These are phyloP conservation scores for Neurospora sp. DNA, from an alignment of 495 filamentous ascomycete species.

Conservation along the genomic window DNA sequence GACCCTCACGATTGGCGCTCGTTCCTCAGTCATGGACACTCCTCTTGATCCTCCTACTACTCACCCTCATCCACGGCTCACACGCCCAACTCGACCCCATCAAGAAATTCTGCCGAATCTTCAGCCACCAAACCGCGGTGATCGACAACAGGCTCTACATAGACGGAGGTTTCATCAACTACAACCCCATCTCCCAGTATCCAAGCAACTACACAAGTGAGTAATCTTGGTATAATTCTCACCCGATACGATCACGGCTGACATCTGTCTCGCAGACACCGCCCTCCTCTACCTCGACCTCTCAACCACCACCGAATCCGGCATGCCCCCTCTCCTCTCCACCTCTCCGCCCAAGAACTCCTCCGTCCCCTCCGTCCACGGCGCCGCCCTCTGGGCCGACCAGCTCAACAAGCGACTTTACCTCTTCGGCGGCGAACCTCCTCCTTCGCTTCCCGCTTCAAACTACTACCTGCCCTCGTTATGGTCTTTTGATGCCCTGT, in stretches of 20 bases:
- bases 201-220: slow-evolving; percentile 39
- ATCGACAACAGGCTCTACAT: slow-evolving; percentile 43
- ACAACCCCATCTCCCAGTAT: slow-evolving; percentile 34
- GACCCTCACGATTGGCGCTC: background rate
- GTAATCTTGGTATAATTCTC: background rate
- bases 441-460: background rate
- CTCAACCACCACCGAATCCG: slow-evolving; percentile 19
- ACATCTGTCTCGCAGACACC: slow-evolving; percentile 20
- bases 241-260: background rate
- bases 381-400: slow-evolving; percentile 43
- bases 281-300: slow-evolving; percentile 41
- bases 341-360: slow-evolving; percentile 38
- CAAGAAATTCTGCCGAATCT: slow-evolving; percentile 41
- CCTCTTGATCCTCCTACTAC: background rate
- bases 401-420: slow-evolving; percentile 43
- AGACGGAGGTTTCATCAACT: slow-evolving; percentile 42
- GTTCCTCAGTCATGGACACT: background rate
- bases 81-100: slow-evolving; percentile 25
- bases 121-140: slow-evolving; percentile 40
- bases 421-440: slow-evolving; percentile 39
- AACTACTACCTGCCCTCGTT: slow-evolving; percentile 24
- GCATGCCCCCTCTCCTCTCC: slow-evolving; percentile 39
- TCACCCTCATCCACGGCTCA: background rate
- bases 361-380: slow-evolving; percentile 32
- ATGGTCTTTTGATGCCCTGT: slow-evolving; percentile 34